Evolutionary conservation across 129 eudicot genomes (phyloP), one percentile per base, ranked within the genome.

Genomic region (Arctium minus): DNA sequence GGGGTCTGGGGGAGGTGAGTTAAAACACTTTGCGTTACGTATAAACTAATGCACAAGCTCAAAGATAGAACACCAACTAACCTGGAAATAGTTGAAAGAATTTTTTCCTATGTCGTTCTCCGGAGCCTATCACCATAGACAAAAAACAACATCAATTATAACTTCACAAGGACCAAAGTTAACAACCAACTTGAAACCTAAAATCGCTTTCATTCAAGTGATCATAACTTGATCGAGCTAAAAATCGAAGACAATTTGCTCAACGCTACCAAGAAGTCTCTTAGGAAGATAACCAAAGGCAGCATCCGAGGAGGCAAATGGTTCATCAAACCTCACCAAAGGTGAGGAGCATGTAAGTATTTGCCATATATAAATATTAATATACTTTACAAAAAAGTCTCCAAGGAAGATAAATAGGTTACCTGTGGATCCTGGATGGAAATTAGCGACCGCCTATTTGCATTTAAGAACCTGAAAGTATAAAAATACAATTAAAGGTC

Each of bases 371-470:
- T 22, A 22, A 22, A 22, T 22, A 22, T 22, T 22, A 22, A 22
- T 22, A 22, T 22, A 22, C 27, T 22, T 22, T 22, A 22, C 0
- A 22, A 0, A 22, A 22, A 22, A 22, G 27, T 22, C 37, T 10
- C 2, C 18, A 38, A 30, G 5, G 76, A 69, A 64, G 15, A 11
- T 65, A 39, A 1, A 56, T 13, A 37, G 0, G 13, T 60, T 82
- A 91, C 98, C 97, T 96, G 99, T 82, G 99, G 99, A 77, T 96
- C 99, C 89, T 96, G 92, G 67, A 96, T 96, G 75, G 97, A 86
- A 53, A 96, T 77, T 33, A 96, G 88, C 33, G 86, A 80, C 71
- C 89, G 86, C 77, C 87, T 84, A 76, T 89, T 72, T 83, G 86
- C 76, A 44, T 85, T 33, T 74, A 71, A 46, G 89, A 96, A 90